These are phyloP conservation scores for Neurospora tetrasperma DNA, from an alignment of 495 filamentous ascomycete species.

Conservation along the genomic window DNA sequence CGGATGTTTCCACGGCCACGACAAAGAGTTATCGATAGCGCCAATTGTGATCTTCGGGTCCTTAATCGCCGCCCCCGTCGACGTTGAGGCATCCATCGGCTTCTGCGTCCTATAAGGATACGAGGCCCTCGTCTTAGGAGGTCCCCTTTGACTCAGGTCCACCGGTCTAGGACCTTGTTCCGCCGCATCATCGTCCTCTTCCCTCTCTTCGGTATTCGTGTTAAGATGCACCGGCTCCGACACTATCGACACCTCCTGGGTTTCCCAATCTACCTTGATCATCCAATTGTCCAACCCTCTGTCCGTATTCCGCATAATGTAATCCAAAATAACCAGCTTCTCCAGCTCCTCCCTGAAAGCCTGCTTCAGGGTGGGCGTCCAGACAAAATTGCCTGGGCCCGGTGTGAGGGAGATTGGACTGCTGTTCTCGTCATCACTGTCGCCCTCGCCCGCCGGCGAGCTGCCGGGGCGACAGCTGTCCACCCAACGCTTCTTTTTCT, in stretches of 20 bases:
- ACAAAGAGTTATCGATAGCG: constrained; percentile 95
- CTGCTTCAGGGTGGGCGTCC: constrained; percentile 84
- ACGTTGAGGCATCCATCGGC: constrained; percentile 68
- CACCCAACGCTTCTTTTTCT: constrained; percentile 63
- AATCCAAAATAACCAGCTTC: constrained; percentile 95
- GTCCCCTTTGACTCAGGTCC: constrained; percentile 36
- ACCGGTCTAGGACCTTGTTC: constrained; percentile 51
- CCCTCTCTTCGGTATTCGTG: constrained; percentile 34
- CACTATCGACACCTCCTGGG: constrained; percentile 70
- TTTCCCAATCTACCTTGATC: constrained; percentile 86
- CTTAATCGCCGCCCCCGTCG: constrained; percentile 41
- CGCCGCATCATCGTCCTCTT: constrained; percentile 44
- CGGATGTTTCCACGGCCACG: constrained; percentile 99
- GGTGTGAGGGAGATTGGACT: constrained; percentile 26
- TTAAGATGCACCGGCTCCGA: constrained; percentile 69
- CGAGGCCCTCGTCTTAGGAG: constrained; percentile 35
- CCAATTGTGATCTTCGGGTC: constrained; percentile 66
- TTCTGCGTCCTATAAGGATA: constrained; percentile 71
- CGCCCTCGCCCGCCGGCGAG: constrained; percentile 53
- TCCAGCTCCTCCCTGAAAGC: constrained; percentile 91
- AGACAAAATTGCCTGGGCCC: constrained; percentile 54
- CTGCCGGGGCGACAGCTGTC: constrained; percentile 70
- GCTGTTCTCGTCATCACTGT: constrained; percentile 51
- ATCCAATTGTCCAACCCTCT: constrained; percentile 98
- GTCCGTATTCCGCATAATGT: constrained; percentile 99